phyloP scores from a whole-genome alignment of 495 filamentous ascomycete genomes.

The Penicillium angulare region DNA sequence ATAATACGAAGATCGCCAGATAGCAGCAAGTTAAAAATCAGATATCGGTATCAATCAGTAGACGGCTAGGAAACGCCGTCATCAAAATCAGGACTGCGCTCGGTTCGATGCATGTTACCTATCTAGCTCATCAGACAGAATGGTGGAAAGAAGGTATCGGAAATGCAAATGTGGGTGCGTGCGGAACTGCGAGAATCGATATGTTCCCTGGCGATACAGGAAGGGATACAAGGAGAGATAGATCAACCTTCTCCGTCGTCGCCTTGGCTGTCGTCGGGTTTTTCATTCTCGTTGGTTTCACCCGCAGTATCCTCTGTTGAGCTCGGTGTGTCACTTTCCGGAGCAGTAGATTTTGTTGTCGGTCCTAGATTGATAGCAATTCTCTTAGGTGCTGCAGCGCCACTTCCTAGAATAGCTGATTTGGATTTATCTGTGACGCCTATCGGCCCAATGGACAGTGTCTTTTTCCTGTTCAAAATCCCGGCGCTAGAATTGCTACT shows the following conservation, averaged over 20 bases:
- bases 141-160: slow-evolving; percentile 14
- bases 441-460: slow-evolving; percentile 34
- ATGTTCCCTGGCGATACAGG: slow-evolving; percentile 9
- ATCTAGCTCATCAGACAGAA: slow-evolving; percentile 40
- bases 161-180: slow-evolving; percentile 12
- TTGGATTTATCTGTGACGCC: slow-evolving; percentile 29
- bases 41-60: too few relatives aligned
- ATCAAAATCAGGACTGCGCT: too few relatives aligned
- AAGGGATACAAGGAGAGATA: neutral
- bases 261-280: slow-evolving; percentile 28
- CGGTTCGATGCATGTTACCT: too few relatives aligned
- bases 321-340: slow-evolving; percentile 15
- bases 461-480: slow-evolving; percentile 41
- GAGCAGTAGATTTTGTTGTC: slow-evolving; percentile 18
- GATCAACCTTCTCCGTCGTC: slow-evolving; percentile 28
- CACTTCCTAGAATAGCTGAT: slow-evolving; percentile 19
- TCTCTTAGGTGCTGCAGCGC: slow-evolving; percentile 42
- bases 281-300: slow-evolving; percentile 40
- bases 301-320: slow-evolving; percentile 9
- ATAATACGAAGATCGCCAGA: slow-evolving; percentile 13
- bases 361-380: slow-evolving; percentile 50
- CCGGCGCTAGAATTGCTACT: slow-evolving; percentile 36
- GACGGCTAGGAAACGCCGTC: slow-evolving; percentile 1
- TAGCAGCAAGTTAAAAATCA: slow-evolving; percentile 9
- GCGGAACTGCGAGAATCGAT: slow-evolving; percentile 12